Conservation (phyloP, 371 early-diverging fungal genomes). For the Zychaea mexicana region DNA sequence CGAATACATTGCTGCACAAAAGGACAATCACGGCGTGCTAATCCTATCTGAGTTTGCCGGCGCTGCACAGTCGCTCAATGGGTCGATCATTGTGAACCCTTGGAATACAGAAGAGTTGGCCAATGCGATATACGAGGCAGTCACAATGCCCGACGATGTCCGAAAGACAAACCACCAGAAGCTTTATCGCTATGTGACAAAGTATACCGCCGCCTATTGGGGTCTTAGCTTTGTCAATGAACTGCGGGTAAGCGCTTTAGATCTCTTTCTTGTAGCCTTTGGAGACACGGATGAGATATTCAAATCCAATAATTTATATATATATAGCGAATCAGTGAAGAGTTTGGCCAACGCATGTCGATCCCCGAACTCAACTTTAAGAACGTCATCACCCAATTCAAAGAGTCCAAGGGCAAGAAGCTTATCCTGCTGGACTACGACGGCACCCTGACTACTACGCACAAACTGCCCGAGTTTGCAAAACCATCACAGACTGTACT, state of each 20-base stretch:
- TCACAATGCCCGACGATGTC: constrained; percentile 87
- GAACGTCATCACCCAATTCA: constrained; percentile 38
- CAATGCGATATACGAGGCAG: constrained; percentile 87
- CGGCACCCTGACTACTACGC: constrained; percentile 86
- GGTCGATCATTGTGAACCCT: constrained; percentile 96
- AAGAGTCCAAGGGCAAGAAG: constrained; percentile 52
- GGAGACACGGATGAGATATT: too few species aligned
- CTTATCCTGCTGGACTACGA: constrained; percentile 95
- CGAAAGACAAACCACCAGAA: constrained; percentile 88
- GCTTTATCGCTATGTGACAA: constrained; percentile 91
- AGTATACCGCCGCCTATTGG: constrained; percentile 99
- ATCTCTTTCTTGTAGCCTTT: too few species aligned
- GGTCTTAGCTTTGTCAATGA: constrained; percentile 93
- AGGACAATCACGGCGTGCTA: constrained; percentile 93
- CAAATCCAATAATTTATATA: too few species aligned
- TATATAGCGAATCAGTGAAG: constrained; percentile 73
- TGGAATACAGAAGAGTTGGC: constrained; percentile 98
- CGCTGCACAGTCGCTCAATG: constrained; percentile 97
- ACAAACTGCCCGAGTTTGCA: constrained; percentile 90
- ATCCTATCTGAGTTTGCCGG: constrained; percentile 99
- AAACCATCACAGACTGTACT: constrained; percentile 73
- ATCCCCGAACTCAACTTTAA: constrained; percentile 63
- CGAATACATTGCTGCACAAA: constrained; percentile 98
- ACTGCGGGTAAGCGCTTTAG: constrained; percentile 64
- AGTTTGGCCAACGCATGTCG: constrained; percentile 68